Conservation (phyloP, 495 filamentous ascomycete species). For the Aspergillus cavernicola region DNA sequence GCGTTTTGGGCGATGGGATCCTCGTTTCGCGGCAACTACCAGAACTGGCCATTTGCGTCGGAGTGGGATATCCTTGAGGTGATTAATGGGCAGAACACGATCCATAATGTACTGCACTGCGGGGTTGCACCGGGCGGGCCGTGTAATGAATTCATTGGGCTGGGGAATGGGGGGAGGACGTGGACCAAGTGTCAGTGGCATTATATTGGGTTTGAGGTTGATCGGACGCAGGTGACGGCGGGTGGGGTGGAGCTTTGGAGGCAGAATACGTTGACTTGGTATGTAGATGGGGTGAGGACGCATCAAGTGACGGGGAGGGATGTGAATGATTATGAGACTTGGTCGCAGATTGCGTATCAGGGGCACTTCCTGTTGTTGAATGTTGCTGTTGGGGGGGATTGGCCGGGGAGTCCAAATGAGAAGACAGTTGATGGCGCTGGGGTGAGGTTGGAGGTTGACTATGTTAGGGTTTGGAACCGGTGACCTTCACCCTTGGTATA, state of each 20-base stretch:
- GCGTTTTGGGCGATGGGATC: slow-evolving; percentile 5
- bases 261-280: slow-evolving; percentile 4
- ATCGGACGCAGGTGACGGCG: not conserved
- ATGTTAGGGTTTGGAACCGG: slow-evolving; percentile 12
- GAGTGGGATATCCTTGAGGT: slow-evolving; percentile 10
- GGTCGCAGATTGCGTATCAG: slow-evolving; percentile 3
- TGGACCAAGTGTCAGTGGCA: slow-evolving; percentile 10
- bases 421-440: not conserved
- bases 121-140: not conserved
- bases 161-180: not conserved
- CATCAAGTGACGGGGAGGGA: not conserved
- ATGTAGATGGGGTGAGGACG: slow-evolving; percentile 5
- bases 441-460: slow-evolving; percentile 5
- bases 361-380: slow-evolving; percentile 8
- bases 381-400: slow-evolving; percentile 4
- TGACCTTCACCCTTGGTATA: no score
- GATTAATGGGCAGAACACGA: not conserved
- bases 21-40: slow-evolving; percentile 2
- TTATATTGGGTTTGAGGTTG: slow-evolving; percentile 12
- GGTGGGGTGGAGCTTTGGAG: slow-evolving; percentile 5
- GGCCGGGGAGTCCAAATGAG: not conserved
- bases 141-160: slow-evolving; percentile 5
- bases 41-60: not conserved
- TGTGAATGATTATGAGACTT: not conserved
- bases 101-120: not conserved